These are phyloP conservation scores for Serendipita vermifera DNA, from an alignment of 768 basidiomycete species.

Conservation along the genomic window DNA sequence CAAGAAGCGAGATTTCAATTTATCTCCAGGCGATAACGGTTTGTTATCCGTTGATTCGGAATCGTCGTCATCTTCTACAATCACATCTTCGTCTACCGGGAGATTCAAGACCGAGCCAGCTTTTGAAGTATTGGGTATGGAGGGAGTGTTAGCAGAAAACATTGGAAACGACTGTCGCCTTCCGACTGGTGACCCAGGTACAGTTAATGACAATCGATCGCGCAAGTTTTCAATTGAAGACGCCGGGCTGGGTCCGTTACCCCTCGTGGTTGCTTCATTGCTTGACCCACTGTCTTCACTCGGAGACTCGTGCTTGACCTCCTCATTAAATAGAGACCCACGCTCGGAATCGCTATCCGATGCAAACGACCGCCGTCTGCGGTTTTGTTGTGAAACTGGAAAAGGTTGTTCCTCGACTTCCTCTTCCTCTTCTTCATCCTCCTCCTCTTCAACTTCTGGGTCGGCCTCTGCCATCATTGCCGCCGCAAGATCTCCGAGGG, in stretches of 20 bases:
- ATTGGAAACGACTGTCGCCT: background rate
- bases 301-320: background rate
- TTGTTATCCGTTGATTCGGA: background rate
- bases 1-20: conserved; percentile 65
- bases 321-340: background rate
- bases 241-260: background rate
- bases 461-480: conserved; percentile 56
- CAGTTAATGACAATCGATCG: background rate
- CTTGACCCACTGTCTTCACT: background rate
- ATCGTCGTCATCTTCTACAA: conserved; percentile 9
- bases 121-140: background rate
- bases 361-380: conserved; percentile 1
- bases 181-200: background rate
- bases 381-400: conserved; percentile 35
- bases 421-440: conserved; percentile 40
- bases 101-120: background rate
- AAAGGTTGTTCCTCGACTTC: conserved; percentile 34
- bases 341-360: conserved; percentile 7
- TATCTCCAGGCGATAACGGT: conserved; percentile 42
- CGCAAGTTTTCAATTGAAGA: conserved; percentile 3
- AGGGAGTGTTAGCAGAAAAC: background rate
- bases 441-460: conserved; percentile 46
- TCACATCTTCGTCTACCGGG: background rate
- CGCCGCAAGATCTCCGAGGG: conserved; percentile 74
- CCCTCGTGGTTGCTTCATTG: background rate